Evolutionary conservation across 805 yeast species (phyloP).

Genomic region (Kluyveromyces wickerhamii): DNA sequence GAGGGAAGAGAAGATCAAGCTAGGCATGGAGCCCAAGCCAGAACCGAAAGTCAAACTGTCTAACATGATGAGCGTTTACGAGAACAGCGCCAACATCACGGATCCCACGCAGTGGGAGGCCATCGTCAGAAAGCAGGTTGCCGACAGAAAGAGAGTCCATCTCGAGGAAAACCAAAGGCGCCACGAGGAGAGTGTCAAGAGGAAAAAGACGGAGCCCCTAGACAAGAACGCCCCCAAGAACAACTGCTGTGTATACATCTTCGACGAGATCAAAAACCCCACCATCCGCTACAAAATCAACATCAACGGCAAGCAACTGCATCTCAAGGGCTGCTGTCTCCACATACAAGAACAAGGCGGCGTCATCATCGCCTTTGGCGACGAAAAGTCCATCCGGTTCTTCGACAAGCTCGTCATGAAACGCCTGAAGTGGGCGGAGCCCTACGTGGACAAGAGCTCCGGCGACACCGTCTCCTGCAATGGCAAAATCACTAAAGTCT

Average conservation of each 20-base stretch:
- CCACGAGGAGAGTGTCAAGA: constrained; percentile 26
- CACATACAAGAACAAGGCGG: constrained; percentile 37
- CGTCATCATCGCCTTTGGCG: constrained; percentile 70
- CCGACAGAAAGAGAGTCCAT: constrained; percentile 52
- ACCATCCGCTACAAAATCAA: constrained; percentile 69
- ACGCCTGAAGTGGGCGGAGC: constrained; percentile 65
- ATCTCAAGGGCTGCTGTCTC: constrained; percentile 55
- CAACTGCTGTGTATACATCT: constrained; percentile 44
- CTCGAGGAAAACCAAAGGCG: constrained; percentile 52
- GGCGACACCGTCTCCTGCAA: constrained; percentile 32
- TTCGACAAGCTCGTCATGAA: constrained; percentile 52
- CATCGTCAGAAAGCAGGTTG: constrained; percentile 61
- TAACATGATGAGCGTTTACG: constrained; percentile 75
- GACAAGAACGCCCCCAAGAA: not conserved
- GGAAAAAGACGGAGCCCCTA: constrained; percentile 7
- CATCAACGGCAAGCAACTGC: constrained; percentile 68
- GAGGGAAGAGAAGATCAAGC: constrained; percentile 63
- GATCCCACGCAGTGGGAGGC: constrained; percentile 87
- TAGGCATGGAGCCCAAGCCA: constrained; percentile 83
- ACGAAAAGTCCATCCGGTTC: constrained; percentile 49
- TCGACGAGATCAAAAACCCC: constrained; percentile 49
- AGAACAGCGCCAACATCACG: constrained; percentile 71
- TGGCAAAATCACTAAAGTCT: constrained; percentile 44
- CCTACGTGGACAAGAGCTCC: constrained; percentile 30
- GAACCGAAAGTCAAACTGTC: constrained; percentile 80